These are phyloP conservation scores for Pseudogymnoascus sp. DNA, from an alignment of 2,329 filamentous ascomycete genomes.

Conservation along the genomic window DNA sequence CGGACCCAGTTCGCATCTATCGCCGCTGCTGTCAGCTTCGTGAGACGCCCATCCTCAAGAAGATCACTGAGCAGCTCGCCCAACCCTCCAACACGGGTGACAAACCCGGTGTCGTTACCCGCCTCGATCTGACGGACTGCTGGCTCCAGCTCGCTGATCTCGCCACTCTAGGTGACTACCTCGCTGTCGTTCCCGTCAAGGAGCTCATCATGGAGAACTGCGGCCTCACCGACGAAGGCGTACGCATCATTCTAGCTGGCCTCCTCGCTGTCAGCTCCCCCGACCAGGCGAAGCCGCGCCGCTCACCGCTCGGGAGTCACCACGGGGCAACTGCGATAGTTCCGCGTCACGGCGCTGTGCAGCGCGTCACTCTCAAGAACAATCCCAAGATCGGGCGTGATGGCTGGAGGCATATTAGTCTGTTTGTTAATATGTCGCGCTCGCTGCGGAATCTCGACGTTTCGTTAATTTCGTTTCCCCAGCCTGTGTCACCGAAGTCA, in stretches of 20 bases:
- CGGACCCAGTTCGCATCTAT: conserved; percentile 87
- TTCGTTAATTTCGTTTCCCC: conserved; percentile 74
- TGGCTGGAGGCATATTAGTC: conserved; percentile 83
- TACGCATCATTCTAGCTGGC: conserved; percentile 79
- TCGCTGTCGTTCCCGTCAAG: conserved; percentile 85
- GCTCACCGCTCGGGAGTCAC: conserved; percentile 13
- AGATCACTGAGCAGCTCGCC: conserved; percentile 80
- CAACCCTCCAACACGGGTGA: conserved; percentile 56
- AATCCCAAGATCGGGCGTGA: conserved; percentile 76
- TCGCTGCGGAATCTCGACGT: conserved; percentile 81
- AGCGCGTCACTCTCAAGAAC: conserved; percentile 81
- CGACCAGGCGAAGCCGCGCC: conserved; percentile 42
- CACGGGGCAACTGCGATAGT: conserved; percentile 11
- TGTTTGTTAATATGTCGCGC: conserved; percentile 85
- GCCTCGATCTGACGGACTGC: conserved; percentile 77
- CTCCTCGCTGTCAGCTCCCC: conserved; percentile 70
- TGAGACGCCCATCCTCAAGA: conserved; percentile 86
- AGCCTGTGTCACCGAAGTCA: conserved; percentile 17
- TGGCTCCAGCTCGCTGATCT: conserved; percentile 77
- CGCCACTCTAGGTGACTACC: conserved; percentile 81
- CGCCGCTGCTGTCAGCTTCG: conserved; percentile 87
- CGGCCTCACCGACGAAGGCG: conserved; percentile 75
- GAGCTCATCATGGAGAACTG: conserved; percentile 83
- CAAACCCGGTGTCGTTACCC: conserved; percentile 68
- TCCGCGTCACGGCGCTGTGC: conserved; percentile 53